Evolutionary conservation across 148 eudicot genomes (phyloP).

Genomic region (Vaccinium macrocarpon): DNA sequence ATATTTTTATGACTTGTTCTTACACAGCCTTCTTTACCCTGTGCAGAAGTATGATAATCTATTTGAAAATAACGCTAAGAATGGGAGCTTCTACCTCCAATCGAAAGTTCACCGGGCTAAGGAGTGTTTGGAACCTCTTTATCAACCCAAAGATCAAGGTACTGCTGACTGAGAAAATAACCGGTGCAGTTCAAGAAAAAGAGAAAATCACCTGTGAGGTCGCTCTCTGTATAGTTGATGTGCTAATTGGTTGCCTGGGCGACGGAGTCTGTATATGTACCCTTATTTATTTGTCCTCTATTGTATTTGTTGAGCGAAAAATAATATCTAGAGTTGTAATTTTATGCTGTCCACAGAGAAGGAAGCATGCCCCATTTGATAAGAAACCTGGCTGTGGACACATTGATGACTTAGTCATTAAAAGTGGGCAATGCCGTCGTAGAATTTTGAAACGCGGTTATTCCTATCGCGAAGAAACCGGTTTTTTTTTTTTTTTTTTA

Average conservation of each 20-base stretch:
- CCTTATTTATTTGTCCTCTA: not conserved
- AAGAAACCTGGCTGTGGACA: not conserved
- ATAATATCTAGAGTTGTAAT: not conserved
- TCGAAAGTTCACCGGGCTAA: constrained; percentile 88
- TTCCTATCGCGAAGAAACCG: not conserved
- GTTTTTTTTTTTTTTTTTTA: no score
- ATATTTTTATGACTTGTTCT: not conserved
- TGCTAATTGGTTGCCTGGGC: not conserved
- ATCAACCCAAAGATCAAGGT: constrained; percentile 54
- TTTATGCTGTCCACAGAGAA: not conserved
- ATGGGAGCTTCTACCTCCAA: constrained; percentile 85
- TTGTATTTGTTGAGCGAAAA: not conserved
- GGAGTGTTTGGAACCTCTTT: constrained; percentile 67
- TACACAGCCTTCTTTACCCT: not conserved
- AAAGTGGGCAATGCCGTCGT: constrained; percentile 3
- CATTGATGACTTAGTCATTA: not conserved
- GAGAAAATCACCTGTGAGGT: not conserved
- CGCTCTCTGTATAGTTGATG: constrained; percentile 2
- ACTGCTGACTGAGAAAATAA: constrained; percentile 26
- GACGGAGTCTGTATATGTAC: not conserved
- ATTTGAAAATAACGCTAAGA: constrained; percentile 75
- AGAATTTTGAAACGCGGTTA: not conserved
- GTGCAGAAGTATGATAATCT: constrained; percentile 70
- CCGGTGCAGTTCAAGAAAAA: not conserved
- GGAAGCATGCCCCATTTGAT: not conserved